These are phyloP conservation scores for Teunomyces cretensis DNA, from an alignment of 805 yeast species.

Conservation along the genomic window DNA sequence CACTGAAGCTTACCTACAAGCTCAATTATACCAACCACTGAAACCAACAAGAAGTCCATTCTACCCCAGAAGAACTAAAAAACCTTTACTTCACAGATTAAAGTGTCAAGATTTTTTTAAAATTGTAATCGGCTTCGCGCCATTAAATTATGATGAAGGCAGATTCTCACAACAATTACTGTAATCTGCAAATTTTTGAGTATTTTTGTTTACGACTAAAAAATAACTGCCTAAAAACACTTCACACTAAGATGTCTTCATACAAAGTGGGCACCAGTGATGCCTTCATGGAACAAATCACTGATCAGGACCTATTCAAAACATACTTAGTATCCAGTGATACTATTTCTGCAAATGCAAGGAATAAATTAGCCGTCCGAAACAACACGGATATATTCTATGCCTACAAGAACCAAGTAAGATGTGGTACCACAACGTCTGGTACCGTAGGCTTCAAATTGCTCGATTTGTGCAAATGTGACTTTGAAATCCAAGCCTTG, in stretches of 20 bases:
- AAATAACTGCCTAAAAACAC: not conserved
- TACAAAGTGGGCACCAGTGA: slow-evolving; percentile 6
- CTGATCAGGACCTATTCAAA: slow-evolving; percentile 6
- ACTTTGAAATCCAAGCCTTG: slow-evolving; percentile 32
- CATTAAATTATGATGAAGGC: too few species aligned
- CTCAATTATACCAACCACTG: too few species aligned
- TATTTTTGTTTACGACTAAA: not conserved
- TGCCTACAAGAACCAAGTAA: slow-evolving; percentile 31
- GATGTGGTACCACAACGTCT: slow-evolving; percentile 27
- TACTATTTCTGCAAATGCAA: not conserved
- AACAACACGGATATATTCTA: slow-evolving; percentile 24
- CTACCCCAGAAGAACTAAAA: too few species aligned
- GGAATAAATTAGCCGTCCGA: slow-evolving; percentile 6
- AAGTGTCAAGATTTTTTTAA: too few species aligned
- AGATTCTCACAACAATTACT: not conserved
- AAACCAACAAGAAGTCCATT: too few species aligned
- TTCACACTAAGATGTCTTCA: not conserved
- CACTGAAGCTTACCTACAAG: too few species aligned
- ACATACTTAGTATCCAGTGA: not conserved
- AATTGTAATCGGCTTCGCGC: too few species aligned
- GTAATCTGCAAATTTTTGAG: not conserved
- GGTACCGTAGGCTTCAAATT: slow-evolving; percentile 19
- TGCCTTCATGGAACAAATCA: slow-evolving; percentile 6
- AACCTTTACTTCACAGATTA: too few species aligned
- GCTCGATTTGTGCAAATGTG: slow-evolving; percentile 15